Evolutionary conservation across 495 filamentous ascomycete genomes (phyloP), one percentile per base, ranked within the genome.

Genomic region (Penicillium waksmanii): DNA sequence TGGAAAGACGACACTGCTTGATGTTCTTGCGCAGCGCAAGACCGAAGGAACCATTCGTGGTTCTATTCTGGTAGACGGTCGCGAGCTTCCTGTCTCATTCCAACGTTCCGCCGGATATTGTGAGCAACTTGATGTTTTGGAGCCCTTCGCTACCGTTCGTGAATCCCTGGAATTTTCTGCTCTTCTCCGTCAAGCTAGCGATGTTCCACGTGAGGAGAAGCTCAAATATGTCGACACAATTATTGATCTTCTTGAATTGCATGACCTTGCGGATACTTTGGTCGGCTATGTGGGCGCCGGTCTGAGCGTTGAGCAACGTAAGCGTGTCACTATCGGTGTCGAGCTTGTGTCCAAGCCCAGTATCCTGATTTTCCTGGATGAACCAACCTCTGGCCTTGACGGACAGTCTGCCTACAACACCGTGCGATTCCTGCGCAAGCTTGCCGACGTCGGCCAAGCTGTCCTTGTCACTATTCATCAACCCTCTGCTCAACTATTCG

Each of bases 11-110:
- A 88, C 85, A 1, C 65, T 88, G 17, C 71, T 83, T 5, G 79
- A 83, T 58, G 77, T 80, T 25, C 64, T 83, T 38, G 76, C 76
- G 4, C 88, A 89, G 61, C 86, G 93, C 62, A 92, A 89, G 52
- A 90, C 89, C 0, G 91, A 92, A 79, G 93, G 93, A 66, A 89
- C 95, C 4, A 92, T 97, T 55, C 84, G 82, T 7, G 93, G 93
- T 19, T 89, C 93, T 50, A 89, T 96, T 81, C 73, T 95, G 17
- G 91, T 97, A 11, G 90, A 96, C 61, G 93, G 91, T 2, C 83
- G 81, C 18, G 89, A 83, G 12, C 81, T 90, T 19, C 90, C 94
- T 58, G 78, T 84, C 9, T 92, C 89, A 0, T 96, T 96, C 82
- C 92, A 95, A 65, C 87, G 93, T 36, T 73, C 70, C 13, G 79